These are phyloP conservation scores for Claviceps spartinae DNA, from an alignment of 2,329 filamentous ascomycete genomes.

Conservation along the genomic window DNA sequence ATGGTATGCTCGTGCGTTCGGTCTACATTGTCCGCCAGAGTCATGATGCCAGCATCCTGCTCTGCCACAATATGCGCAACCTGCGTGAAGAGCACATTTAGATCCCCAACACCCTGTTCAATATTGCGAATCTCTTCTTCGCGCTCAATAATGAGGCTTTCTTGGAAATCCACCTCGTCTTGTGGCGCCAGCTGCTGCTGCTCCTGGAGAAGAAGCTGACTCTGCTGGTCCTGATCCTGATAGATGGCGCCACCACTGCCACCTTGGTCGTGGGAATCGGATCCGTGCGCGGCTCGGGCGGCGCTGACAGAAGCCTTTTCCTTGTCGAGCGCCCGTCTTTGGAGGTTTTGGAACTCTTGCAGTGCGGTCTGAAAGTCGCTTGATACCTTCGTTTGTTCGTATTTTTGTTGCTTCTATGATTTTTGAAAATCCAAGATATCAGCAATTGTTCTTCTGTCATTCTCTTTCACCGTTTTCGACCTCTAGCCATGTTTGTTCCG, in stretches of 20 bases:
- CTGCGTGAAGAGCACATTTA: slow-evolving; percentile 94
- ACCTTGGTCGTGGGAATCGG: slow-evolving; percentile 19
- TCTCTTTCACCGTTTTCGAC: not conserved
- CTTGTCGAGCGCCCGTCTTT: slow-evolving; percentile 81
- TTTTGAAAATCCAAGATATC: slow-evolving; percentile 20
- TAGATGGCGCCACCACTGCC: slow-evolving; percentile 14
- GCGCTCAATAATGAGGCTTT: slow-evolving; percentile 86
- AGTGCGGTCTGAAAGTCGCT: slow-evolving; percentile 84
- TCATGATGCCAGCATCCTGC: slow-evolving; percentile 76
- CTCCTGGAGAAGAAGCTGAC: slow-evolving; percentile 28
- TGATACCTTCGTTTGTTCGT: slow-evolving; percentile 88
- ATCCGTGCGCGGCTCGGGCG: slow-evolving; percentile 66
- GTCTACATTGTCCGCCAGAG: slow-evolving; percentile 80
- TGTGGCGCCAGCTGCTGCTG: slow-evolving; percentile 74
- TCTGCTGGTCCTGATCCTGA: slow-evolving; percentile 26
- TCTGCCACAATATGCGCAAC: slow-evolving; percentile 95
- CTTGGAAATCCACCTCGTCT: slow-evolving; percentile 94
- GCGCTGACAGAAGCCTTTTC: slow-evolving; percentile 76
- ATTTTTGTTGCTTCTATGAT: slow-evolving; percentile 85
- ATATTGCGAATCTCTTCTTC: slow-evolving; percentile 96
- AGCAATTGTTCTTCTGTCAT: not conserved
- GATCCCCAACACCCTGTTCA: slow-evolving; percentile 85
- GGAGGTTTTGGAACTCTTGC: slow-evolving; percentile 83
- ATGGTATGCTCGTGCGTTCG: slow-evolving; percentile 67
- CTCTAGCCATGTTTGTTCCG: not conserved